These are phyloP conservation scores for Paecilomyces sp. DNA, from an alignment of 2,329 filamentous ascomycete genomes.

Conservation along the genomic window DNA sequence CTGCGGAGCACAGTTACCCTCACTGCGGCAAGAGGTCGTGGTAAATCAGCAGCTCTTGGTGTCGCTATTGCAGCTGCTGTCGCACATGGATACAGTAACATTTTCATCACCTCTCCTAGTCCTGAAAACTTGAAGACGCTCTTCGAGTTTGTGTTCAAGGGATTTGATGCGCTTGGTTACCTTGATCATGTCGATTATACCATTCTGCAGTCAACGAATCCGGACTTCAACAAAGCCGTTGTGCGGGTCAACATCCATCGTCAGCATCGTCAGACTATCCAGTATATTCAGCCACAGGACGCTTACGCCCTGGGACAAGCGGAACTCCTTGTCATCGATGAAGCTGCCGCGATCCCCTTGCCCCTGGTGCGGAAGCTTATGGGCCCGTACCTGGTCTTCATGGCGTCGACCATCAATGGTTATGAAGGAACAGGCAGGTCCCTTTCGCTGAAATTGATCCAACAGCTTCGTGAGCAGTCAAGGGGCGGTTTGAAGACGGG, in stretches of 20 bases:
- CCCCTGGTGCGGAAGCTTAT: slow-evolving; percentile 89
- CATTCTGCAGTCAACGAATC: slow-evolving; percentile 96
- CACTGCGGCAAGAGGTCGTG: slow-evolving; percentile 87
- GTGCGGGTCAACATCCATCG: slow-evolving; percentile 93
- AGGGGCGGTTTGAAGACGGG: slow-evolving; percentile 53
- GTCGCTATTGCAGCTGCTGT: slow-evolving; percentile 90
- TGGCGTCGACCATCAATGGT: slow-evolving; percentile 98
- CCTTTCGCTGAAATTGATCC: slow-evolving; percentile 90
- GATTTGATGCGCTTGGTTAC: slow-evolving; percentile 90
- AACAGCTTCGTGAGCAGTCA: slow-evolving; percentile 91
- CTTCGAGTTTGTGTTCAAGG: slow-evolving; percentile 98
- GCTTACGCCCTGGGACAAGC: slow-evolving; percentile 91
- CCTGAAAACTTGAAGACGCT: slow-evolving; percentile 98
- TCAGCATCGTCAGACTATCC: slow-evolving; percentile 93
- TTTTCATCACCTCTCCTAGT: slow-evolving; percentile 96
- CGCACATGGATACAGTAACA: slow-evolving; percentile 96
- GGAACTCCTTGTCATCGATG: slow-evolving; percentile 91
- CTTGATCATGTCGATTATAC: slow-evolving; percentile 95
- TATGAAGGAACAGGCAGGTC: slow-evolving; percentile 97
- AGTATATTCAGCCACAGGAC: slow-evolving; percentile 96
- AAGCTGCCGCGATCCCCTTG: slow-evolving; percentile 91
- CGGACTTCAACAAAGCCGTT: slow-evolving; percentile 98
- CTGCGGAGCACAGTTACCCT: slow-evolving; percentile 86
- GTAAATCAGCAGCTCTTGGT: slow-evolving; percentile 93
- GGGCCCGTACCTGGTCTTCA: slow-evolving; percentile 95